Evolutionary conservation across 306 rosid species (phyloP).

Genomic region (Casuarina glauca): DNA sequence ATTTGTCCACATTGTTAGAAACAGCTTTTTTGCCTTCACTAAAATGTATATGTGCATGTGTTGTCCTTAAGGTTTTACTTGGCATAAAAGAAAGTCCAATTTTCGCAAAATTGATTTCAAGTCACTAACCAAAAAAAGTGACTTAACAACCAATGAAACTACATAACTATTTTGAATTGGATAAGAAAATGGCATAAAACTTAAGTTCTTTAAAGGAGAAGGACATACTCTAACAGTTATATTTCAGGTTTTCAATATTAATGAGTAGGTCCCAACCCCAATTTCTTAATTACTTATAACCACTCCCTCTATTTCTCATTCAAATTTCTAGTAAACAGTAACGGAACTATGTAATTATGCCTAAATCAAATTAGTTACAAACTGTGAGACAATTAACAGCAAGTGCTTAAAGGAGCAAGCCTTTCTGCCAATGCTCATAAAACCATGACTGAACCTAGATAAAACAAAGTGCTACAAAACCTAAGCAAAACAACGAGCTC

Average conservation of each 20-base stretch:
- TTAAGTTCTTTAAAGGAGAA: background rate
- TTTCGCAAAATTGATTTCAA: background rate
- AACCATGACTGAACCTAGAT: background rate
- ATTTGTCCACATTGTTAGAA: background rate
- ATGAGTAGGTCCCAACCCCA: background rate
- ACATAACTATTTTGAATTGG: background rate
- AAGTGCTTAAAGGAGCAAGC: background rate
- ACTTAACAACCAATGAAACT: background rate
- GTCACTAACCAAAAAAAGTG: background rate
- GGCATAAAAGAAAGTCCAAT: background rate
- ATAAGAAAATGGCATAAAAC: background rate
- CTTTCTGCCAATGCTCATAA: background rate
- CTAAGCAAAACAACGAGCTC: too few relatives aligned
- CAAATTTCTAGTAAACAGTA: too few relatives aligned
- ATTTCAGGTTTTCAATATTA: background rate
- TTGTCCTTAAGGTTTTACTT: background rate
- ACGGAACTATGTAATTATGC: too few relatives aligned
- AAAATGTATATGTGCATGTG: background rate
- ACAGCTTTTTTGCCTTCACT: background rate
- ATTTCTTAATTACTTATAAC: background rate
- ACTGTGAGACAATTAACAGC: background rate
- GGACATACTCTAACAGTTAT: background rate
- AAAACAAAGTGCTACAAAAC: background rate
- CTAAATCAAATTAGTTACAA: background rate
- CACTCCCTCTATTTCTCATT: background rate